Evolutionary conservation across 495 filamentous ascomycete genomes (phyloP).

Genomic region (Lichina pygmaea): DNA sequence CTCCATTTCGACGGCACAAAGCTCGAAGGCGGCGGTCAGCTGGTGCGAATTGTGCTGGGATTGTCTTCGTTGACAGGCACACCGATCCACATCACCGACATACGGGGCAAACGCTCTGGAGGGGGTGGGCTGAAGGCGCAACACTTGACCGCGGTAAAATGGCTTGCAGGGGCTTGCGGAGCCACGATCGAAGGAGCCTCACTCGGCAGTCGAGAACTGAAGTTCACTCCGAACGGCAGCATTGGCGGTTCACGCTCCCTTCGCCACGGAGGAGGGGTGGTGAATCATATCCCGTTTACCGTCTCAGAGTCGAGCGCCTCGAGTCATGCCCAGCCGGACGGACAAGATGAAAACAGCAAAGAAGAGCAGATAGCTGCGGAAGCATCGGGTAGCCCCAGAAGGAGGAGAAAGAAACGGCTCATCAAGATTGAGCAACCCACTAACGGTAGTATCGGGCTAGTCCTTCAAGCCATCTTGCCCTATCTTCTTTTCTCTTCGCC

Average conservation of each 20-base stretch:
- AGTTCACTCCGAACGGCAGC: slow-evolving; percentile 9
- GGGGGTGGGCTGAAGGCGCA: slow-evolving; percentile 43
- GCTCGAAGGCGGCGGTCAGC: slow-evolving; percentile 67
- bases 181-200: slow-evolving; percentile 27
- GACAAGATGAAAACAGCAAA: too few species aligned
- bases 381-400: too few species aligned
- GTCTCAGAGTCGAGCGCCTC: too few species aligned
- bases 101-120: slow-evolving; percentile 37
- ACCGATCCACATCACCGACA: slow-evolving; percentile 36
- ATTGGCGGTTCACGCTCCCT: background rate
- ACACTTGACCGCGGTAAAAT: slow-evolving; percentile 40
- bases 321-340: too few species aligned
- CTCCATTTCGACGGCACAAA: slow-evolving; percentile 35
- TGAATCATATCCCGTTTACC: too few species aligned
- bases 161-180: slow-evolving; percentile 32
- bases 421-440: slow-evolving; percentile 10
- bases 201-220: slow-evolving; percentile 13
- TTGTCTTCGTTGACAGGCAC: slow-evolving; percentile 37
- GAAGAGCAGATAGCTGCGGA: too few species aligned
- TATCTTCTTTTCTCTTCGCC: slow-evolving; percentile 36
- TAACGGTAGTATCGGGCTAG: slow-evolving; percentile 32
- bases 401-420: background rate
- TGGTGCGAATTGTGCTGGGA: slow-evolving; percentile 43
- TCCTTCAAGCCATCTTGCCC: slow-evolving; percentile 62
- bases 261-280: slow-evolving; percentile 4